Evolutionary conservation across 495 filamentous ascomycete species (phyloP).

Genomic region (Aspergillus conjunctus): DNA sequence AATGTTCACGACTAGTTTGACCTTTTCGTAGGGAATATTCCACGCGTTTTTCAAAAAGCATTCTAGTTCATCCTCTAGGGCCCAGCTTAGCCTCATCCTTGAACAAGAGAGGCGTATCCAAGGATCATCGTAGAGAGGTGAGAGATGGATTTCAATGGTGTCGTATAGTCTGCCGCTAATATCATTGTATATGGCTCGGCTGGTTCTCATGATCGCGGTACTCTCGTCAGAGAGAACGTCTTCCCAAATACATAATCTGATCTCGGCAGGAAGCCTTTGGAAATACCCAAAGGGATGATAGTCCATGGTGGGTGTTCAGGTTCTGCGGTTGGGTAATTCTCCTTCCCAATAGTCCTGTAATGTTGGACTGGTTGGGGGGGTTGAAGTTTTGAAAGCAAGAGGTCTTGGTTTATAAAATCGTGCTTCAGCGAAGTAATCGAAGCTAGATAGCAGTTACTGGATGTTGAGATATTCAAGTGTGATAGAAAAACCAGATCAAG

Average conservation of each 20-base stretch:
- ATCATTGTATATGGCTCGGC: conserved; percentile 14
- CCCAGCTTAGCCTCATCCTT: not conserved
- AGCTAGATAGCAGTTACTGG: not conserved
- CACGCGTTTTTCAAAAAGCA: not conserved
- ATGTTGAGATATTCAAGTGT: not conserved
- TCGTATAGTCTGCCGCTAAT: conserved; percentile 13
- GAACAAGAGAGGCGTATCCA: conserved; percentile 9
- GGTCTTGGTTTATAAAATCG: not conserved
- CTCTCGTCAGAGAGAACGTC: not conserved
- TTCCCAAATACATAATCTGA: conserved; percentile 14
- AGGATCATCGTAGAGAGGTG: not conserved
- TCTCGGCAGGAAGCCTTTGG: conserved; percentile 4
- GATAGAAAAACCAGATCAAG: not conserved
- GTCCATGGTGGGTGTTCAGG: not conserved
- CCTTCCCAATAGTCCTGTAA: not conserved
- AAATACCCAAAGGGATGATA: conserved; percentile 11
- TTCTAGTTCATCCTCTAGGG: not conserved
- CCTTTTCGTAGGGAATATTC: conserved; percentile 11
- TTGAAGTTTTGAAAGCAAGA: not conserved
- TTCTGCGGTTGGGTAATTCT: not conserved
- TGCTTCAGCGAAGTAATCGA: not conserved
- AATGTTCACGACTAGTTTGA: conserved; percentile 13
- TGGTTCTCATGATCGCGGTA: conserved; percentile 8
- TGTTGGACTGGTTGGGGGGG: not conserved
- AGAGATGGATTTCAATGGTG: conserved; percentile 9